Conservation (phyloP, 2,329 filamentous ascomycete species). For the Ascochyta fabae region DNA sequence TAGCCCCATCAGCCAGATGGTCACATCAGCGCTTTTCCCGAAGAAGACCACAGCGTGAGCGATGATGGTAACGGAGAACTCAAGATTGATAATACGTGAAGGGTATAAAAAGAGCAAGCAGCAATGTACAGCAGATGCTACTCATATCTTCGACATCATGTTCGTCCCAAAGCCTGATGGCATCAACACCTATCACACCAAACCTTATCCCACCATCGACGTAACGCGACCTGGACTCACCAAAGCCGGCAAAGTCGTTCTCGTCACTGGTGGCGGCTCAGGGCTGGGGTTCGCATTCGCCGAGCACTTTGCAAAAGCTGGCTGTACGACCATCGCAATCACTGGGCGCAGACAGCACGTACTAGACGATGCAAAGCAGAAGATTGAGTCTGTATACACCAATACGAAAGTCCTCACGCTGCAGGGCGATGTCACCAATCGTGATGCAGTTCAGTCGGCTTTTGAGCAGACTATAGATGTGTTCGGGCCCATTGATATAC, state of each 20-base stretch:
- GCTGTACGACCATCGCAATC: no score
- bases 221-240: constrained; percentile 36
- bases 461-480: constrained; percentile 11
- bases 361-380: background rate
- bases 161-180: background rate
- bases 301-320: no score
- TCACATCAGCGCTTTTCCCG: no score
- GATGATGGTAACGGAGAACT: no score
- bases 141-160: background rate
- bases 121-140: background rate
- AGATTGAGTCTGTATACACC: background rate
- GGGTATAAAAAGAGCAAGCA: background rate
- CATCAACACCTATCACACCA: background rate
- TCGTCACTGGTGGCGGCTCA: constrained; percentile 51
- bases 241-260: constrained; percentile 24
- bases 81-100: background rate
- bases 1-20: no score
- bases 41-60: no score
- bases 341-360: constrained; percentile 45
- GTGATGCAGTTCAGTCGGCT: constrained; percentile 19
- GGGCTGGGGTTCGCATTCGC: constrained; percentile 50
- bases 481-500: constrained; percentile 18
- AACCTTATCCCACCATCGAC: constrained; percentile 34
- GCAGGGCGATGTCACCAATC: constrained; percentile 21
- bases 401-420: constrained; percentile 8